Evolutionary conservation across 306 rosid species (phyloP).

Genomic region (Carpinus viminea): DNA sequence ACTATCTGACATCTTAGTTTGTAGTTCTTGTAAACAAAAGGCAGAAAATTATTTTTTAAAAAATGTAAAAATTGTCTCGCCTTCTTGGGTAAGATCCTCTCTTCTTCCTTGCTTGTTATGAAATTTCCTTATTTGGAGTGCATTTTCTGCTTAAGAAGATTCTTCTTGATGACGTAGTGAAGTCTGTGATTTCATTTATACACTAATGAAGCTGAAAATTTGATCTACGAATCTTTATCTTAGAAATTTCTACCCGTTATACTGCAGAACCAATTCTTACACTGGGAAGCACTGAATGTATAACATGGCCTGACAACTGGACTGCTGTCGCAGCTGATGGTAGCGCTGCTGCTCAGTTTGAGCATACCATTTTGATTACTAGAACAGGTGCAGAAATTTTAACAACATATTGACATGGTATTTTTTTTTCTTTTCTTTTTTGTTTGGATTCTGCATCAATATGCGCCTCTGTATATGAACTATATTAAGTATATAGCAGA

Average conservation of each 20-base stretch:
- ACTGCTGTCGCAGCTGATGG: slow-evolving; percentile 78
- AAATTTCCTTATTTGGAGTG: neutral
- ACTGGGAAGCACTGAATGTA: slow-evolving; percentile 69
- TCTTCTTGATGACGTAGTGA: neutral
- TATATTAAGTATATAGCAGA: neutral
- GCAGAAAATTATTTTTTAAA: neutral
- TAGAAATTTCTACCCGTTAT: neutral
- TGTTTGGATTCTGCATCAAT: slow-evolving; percentile 20
- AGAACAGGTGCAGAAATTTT: slow-evolving; percentile 89
- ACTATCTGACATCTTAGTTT: neutral
- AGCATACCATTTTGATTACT: slow-evolving; percentile 91
- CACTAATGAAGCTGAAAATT: slow-evolving; percentile 9
- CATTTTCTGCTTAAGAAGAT: neutral
- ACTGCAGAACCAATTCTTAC: slow-evolving; percentile 92
- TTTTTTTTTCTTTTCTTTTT: neutral
- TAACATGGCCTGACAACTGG: slow-evolving; percentile 96
- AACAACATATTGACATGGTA: slow-evolving; percentile 47
- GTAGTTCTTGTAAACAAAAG: neutral
- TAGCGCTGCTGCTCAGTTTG: slow-evolving; percentile 91
- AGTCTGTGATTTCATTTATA: neutral
- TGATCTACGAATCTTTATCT: slow-evolving; percentile 6
- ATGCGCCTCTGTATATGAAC: neutral
- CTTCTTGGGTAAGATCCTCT: neutral
- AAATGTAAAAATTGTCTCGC: neutral
- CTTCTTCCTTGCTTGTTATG: neutral